Evolutionary conservation across 768 basidiomycete species (phyloP).

Genomic region (Boletus reticulatus): DNA sequence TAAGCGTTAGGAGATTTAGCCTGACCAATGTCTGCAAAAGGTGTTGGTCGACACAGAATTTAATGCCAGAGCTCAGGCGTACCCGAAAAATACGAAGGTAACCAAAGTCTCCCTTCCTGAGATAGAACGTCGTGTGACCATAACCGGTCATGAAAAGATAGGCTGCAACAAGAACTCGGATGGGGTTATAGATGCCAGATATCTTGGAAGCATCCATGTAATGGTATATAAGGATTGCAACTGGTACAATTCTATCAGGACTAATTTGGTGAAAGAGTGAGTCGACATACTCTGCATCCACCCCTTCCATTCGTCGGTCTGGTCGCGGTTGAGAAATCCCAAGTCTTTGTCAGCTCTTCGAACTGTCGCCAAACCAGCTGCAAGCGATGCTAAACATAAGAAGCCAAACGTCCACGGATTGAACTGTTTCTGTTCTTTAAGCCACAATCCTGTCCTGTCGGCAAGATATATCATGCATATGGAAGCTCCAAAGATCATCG

Average conservation of each 20-base stretch:
- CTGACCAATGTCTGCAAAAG: conserved; percentile 64
- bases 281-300: conserved; percentile 88
- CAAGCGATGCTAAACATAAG: conserved; percentile 53
- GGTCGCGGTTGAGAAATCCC: conserved; percentile 87
- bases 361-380: conserved; percentile 60
- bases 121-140: conserved; percentile 84
- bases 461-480: conserved; percentile 71
- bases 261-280: not conserved
- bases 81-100: conserved; percentile 75
- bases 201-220: conserved; percentile 88
- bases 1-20: conserved; percentile 78
- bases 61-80: conserved; percentile 12
- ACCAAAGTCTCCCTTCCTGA: conserved; percentile 87
- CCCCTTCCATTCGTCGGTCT: conserved; percentile 97
- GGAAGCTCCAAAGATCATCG: conserved; percentile 62
- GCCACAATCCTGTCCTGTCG: conserved; percentile 84
- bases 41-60: not conserved
- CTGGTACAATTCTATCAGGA: conserved; percentile 37
- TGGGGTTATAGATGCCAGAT: conserved; percentile 90
- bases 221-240: conserved; percentile 90
- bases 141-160: conserved; percentile 95
- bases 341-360: conserved; percentile 76
- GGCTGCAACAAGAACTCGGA: conserved; percentile 83
- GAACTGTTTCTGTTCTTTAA: conserved; percentile 88
- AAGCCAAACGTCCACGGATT: conserved; percentile 63